These are phyloP conservation scores for Ajuga chamaepitys DNA, from an alignment of 257 asterid species.

Conservation along the genomic window DNA sequence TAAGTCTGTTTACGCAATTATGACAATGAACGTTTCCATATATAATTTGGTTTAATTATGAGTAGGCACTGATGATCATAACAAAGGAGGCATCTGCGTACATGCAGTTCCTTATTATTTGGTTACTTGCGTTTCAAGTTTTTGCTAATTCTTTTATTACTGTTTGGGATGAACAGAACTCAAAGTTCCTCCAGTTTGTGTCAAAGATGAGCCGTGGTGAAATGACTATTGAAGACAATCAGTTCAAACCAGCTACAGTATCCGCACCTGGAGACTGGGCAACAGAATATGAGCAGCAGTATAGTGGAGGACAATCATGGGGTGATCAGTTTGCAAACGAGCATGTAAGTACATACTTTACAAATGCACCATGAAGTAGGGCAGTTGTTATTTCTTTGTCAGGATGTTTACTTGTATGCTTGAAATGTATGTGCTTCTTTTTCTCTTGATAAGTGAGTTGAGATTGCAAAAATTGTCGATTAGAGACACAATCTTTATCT, in stretches of 20 bases:
- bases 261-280: constrained; percentile 91
- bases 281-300: constrained; percentile 76
- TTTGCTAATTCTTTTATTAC: constrained; percentile 4
- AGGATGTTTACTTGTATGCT: constrained; percentile 5
- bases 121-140: constrained; percentile 3
- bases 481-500: background rate
- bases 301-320: constrained; percentile 81
- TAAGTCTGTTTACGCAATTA: constrained; percentile 1
- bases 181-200: constrained; percentile 91
- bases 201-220: constrained; percentile 99
- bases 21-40: constrained; percentile 1
- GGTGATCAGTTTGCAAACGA: constrained; percentile 79
- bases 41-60: background rate
- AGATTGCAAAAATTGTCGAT: background rate
- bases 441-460: background rate
- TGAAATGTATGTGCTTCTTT: background rate
- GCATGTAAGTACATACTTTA: constrained; percentile 52
- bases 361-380: background rate
- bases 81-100: constrained; percentile 3
- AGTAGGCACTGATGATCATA: constrained; percentile 3
- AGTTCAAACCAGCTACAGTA: constrained; percentile 61
- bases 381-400: background rate
- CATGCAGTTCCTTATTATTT: constrained; percentile 4
- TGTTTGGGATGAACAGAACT: constrained; percentile 49
- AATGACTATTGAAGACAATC: constrained; percentile 82